Evolutionary conservation across 495 filamentous ascomycete species (phyloP), one percentile per base, ranked within the genome.

Genomic region (Rhypophila decipiens): DNA sequence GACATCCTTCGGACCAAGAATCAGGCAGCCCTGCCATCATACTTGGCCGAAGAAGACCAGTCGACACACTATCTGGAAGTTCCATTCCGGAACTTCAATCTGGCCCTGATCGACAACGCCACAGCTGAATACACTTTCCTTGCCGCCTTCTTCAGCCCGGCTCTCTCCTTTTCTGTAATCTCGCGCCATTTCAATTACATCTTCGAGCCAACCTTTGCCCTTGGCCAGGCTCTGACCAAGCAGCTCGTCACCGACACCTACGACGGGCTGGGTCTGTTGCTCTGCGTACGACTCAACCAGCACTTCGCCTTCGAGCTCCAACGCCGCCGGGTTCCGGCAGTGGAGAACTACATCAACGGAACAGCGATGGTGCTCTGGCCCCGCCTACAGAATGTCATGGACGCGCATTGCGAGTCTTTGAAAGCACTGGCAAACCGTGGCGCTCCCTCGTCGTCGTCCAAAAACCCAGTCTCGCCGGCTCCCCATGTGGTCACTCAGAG

Each of bases 351-450:
- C 62, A 84, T 96, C 57, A 98, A 97, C 63, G 90, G 83, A 15
- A 93, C 88, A 19, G 85, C 85, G 54, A 97, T 98, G 91, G 80
- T 88, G 7, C 80, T 98, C 4, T 98, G 93, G 93, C 93, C 93
- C 4, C 84, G 90, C 23, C 88, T 98, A 60, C 94, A 97, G 68
- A 76, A 85, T 19, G 80, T 93, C 58, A 95, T 97, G 83, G 88
- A 95, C 56, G 73, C 80, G n/a, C 93, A 97, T 60, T 84, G 84
- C 66, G 88, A 95, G 34, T 91, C 87, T 10, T 74, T 97, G 18
- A 83, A 82, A 35, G 78, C 57, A 63, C 76, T 62, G 63, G 82
- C 44, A 55, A 75, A 42, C 2, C 59, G 66, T 12, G 63, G 64
- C 34, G 64, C 66, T 0, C 61, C 69, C 2, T 67, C 80, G 2